Conservation (phyloP, 1,139 yeast genomes). For the Kluyveromyces sp. region DNA sequence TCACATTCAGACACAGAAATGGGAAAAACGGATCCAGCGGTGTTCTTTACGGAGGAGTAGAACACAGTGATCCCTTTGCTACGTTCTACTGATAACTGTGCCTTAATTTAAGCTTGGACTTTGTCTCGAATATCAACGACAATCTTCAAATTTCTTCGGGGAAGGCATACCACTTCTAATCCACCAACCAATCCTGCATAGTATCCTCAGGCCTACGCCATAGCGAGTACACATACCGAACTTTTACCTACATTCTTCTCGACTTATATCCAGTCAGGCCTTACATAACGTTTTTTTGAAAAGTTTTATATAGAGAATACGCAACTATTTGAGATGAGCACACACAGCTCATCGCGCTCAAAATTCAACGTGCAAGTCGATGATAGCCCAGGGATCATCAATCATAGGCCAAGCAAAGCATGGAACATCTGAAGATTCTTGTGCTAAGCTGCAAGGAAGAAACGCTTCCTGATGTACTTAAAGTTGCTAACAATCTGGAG, state of each 20-base stretch:
- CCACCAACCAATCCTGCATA: background rate
- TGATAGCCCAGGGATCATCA: too few species aligned
- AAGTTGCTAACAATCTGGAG: slow-evolving; percentile 45
- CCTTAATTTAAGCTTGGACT: too few species aligned
- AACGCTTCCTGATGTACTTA: slow-evolving; percentile 38
- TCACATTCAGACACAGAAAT: slow-evolving; percentile 82
- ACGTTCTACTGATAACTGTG: slow-evolving; percentile 36
- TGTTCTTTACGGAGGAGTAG: slow-evolving; percentile 33
- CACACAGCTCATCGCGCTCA: too few species aligned
- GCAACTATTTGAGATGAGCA: background rate
- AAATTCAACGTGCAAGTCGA: too few species aligned
- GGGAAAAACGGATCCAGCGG: slow-evolving; percentile 44
- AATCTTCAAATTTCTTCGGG: background rate
- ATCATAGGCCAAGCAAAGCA: too few species aligned
- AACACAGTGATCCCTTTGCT: slow-evolving; percentile 37
- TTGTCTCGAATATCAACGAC: too few species aligned
- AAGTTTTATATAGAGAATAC: background rate
- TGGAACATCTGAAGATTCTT: slow-evolving; percentile 17
- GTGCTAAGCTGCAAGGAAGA: slow-evolving; percentile 45
- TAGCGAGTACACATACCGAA: background rate
- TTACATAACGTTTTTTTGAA: too few species aligned
- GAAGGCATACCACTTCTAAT: background rate
- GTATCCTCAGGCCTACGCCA: background rate
- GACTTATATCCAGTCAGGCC: background rate
- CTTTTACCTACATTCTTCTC: background rate